Conservation (phyloP, 192 early-diverging fungal genomes). For the Linnemannia zychae region DNA sequence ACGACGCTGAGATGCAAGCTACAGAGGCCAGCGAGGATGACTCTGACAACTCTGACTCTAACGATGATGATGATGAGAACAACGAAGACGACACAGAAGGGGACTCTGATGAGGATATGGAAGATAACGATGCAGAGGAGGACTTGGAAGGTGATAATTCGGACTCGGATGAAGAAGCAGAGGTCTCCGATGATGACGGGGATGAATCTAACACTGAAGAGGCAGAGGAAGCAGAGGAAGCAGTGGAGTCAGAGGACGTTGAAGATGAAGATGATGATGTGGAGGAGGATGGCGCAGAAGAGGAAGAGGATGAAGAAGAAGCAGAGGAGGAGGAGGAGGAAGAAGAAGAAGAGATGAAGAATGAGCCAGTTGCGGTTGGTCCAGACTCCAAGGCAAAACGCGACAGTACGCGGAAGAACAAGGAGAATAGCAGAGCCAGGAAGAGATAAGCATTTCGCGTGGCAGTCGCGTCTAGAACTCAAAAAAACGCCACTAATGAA, state of each 20-base stretch:
- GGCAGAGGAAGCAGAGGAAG: background rate
- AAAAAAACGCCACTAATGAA: background rate
- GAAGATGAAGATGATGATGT: background rate
- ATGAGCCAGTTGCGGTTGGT: background rate
- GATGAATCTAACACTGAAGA: background rate
- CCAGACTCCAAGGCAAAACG: background rate
- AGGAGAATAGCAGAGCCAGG: background rate
- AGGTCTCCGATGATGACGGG: constrained; percentile 1
- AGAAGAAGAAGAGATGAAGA: background rate
- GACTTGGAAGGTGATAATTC: background rate
- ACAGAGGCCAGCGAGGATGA: background rate
- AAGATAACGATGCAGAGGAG: constrained; percentile 3
- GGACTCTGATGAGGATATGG: constrained; percentile 3
- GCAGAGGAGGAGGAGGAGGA: background rate
- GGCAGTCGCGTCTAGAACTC: background rate
- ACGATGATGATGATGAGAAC: background rate
- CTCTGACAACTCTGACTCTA: background rate
- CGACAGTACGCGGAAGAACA: too few species aligned
- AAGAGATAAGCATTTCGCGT: background rate
- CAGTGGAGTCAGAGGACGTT: background rate
- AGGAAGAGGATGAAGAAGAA: background rate
- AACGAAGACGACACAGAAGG: background rate
- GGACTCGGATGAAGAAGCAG: background rate
- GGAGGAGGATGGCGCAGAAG: background rate
- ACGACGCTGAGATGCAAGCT: background rate